Percentiles rank a stretch among this genome's conserved stretches.
Evolutionary conservation across 2,329 filamentous ascomycete species (phyloP).

Genomic region (Fusarium euwallaceae): DNA sequence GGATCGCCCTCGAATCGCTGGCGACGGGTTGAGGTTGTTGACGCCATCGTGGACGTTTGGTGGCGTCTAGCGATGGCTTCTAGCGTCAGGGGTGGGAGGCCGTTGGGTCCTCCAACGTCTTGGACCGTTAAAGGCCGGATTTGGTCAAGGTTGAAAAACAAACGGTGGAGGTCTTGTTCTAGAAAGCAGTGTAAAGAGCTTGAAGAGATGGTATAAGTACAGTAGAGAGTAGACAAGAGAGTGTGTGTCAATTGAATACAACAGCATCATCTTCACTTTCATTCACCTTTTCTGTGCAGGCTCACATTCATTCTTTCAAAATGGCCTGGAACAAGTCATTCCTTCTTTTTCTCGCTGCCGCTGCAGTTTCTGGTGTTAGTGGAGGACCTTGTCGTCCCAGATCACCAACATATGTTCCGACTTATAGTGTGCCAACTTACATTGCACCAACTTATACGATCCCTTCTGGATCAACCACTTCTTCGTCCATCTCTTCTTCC

Average conservation of each 20-base stretch:
- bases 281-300: slow-evolving; percentile 10
- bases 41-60: slow-evolving; percentile 32
- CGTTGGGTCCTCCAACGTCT: slow-evolving; percentile 26
- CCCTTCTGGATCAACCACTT: slow-evolving; percentile 8
- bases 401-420: slow-evolving; percentile 15
- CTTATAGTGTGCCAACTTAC: slow-evolving; percentile 15
- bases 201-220: slow-evolving; percentile 11
- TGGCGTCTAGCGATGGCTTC: slow-evolving; percentile 31
- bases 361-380: slow-evolving; percentile 9
- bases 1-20: neutral
- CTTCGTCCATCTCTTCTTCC: neutral
- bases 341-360: slow-evolving; percentile 29
- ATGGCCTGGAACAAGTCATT: slow-evolving; percentile 34
- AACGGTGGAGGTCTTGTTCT: slow-evolving; percentile 16
- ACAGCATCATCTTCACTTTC: neutral
- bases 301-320: slow-evolving; percentile 16
- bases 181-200: slow-evolving; percentile 8
- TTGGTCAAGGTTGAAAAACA: slow-evolving; percentile 13
- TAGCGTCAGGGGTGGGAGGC: slow-evolving; percentile 27
- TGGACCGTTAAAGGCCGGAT: slow-evolving; percentile 24
- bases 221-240: neutral
- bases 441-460: slow-evolving; percentile 26
- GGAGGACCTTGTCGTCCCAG: slow-evolving; percentile 35
- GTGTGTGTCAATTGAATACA: neutral
- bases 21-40: slow-evolving; percentile 22